Evolutionary conservation across 2,329 filamentous ascomycete species (phyloP), one percentile per base, ranked within the genome.

Genomic region (Chrysosporium queenslandicum): DNA sequence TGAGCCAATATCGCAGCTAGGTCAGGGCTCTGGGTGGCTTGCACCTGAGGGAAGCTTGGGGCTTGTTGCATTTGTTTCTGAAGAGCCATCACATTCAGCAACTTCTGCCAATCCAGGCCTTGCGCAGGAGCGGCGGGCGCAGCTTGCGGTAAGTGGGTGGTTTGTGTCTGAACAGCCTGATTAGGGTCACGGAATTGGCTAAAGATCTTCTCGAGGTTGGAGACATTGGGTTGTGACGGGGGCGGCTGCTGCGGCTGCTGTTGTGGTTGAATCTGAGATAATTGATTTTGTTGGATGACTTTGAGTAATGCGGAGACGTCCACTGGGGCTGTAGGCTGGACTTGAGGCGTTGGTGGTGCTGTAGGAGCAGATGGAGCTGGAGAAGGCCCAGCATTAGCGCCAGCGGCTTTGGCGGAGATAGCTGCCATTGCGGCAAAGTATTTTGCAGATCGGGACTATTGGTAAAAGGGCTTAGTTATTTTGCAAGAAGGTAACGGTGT

Each of bases 291-390:
- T 45, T 69, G 69, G 5, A 74, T 65, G 20, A 70, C 63, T 45
- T 69, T 68, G 18, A 74, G 67, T 27, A 74, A 50, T 42, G 65
- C 66, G 11, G 68, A 61, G 20, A 74, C 68, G 55, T 74, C 68
- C 25, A 68, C 62, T 42, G 64, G 58, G 29, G 57, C 60, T 21
- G 60, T 55, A 48, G 46, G 50, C 11, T 45, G 63, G 61, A 41
- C 61, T 60, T 34, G 57, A 5, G 18, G 18, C 18, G 18, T 23
- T 12, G 18, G 37, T 36, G 60, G 57, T 42, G 47, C 25, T 23
- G 29, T 63, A 25, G 62, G 50, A 27, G 60, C 68, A 25, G 64
- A 51, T 37, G 18, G 48, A 18, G 16, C 12, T 3, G 37, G 12
- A 5, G 21, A 25, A 20, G 36, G 3, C 9, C 4, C 25, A 25